Conservation (phyloP, 1,284 basidiomycete genomes). For the Rhodotorula sp. region DNA sequence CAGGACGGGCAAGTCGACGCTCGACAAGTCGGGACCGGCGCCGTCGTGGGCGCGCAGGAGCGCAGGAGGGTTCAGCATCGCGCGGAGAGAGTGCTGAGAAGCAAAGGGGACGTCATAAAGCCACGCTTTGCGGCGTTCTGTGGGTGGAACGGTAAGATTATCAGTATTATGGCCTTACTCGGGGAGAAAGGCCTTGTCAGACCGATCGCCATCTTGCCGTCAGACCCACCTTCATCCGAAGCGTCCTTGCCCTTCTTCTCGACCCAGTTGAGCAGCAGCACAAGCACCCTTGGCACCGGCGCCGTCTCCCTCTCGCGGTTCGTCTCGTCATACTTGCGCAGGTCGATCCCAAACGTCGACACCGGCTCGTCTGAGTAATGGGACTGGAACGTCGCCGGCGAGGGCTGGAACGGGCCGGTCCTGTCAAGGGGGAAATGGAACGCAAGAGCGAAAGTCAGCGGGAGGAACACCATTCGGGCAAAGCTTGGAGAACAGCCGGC, state of each 20-base stretch:
- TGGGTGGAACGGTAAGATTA: too few species aligned
- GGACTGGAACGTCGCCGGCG: slow-evolving; percentile 33
- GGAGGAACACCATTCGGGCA: not conserved
- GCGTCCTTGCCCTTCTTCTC: slow-evolving; percentile 8
- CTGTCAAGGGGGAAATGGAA: not conserved
- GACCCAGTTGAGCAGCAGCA: slow-evolving; percentile 23
- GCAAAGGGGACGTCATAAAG: slow-evolving; percentile 37
- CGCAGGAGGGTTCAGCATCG: slow-evolving; percentile 16
- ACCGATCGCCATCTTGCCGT: too few species aligned
- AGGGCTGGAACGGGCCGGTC: slow-evolving; percentile 42
- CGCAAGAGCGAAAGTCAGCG: not conserved
- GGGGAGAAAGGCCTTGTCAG: too few species aligned
- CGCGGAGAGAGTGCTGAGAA: slow-evolving; percentile 30
- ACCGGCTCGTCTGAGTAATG: slow-evolving; percentile 37
- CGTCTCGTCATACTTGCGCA: slow-evolving; percentile 37
- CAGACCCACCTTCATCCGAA: slow-evolving; percentile 19
- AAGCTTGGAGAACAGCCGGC: not conserved
- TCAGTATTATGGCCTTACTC: not conserved
- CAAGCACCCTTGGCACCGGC: slow-evolving; percentile 25
- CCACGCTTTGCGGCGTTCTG: slow-evolving; percentile 36
- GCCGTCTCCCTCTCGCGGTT: slow-evolving; percentile 4
- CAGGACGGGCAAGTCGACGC: slow-evolving; percentile 39
- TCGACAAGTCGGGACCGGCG: not conserved
- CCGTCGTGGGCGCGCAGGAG: slow-evolving; percentile 4
- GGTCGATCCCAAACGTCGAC: slow-evolving; percentile 37